Evolutionary conservation across 164 flowering plant species (phyloP), one percentile per base, ranked within the genome.

Genomic region (Stephania cephalantha): DNA sequence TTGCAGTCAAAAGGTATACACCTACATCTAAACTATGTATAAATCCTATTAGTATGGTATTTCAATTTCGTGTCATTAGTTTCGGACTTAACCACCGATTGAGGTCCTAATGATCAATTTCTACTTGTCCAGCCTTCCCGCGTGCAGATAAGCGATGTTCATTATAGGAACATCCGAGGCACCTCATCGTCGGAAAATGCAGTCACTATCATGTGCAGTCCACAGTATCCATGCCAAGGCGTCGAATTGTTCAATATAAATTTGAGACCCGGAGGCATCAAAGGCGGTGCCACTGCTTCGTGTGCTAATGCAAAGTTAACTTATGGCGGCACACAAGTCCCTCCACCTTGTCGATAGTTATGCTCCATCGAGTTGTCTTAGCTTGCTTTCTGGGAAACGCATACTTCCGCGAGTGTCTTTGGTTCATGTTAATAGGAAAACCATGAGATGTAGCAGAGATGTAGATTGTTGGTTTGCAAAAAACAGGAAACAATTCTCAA

Each of bases 111-210:
- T 55, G 63, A 15, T 55, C 63, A 15, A 55, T 55, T 55, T 55
- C 6, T 35, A 35, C 42, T 1, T 68, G 25, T 50, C 50, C 78
- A 85, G 87, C 82, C 87, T n/a, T 89, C 93, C 2, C 65, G 8
- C 0, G 91, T 89, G 29, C 77, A 81, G 79, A 73, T 86, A 45
- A 84, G 79, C 12, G 70, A 88, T 75, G 69, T 86, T 1, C 8
- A 63, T 0, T 83, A 76, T 82, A 77, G 71, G 75, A 81, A 85
- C 81, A 84, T 88, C 13, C 80, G 20, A 31, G 89, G 90, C 15
- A 83, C 89, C 3, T 79, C 82, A 45, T 46, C 13, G 31, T 70
- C 48, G 13, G 25, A 22, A 52, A 9, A 15, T n/a, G 83, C 82
- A 25, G 84, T 82, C 11, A 71, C 69, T 13, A 20, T 88, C 17